These are phyloP conservation scores for Atkinsonella texensis DNA, from an alignment of 2,329 filamentous ascomycete species.

Conservation along the genomic window DNA sequence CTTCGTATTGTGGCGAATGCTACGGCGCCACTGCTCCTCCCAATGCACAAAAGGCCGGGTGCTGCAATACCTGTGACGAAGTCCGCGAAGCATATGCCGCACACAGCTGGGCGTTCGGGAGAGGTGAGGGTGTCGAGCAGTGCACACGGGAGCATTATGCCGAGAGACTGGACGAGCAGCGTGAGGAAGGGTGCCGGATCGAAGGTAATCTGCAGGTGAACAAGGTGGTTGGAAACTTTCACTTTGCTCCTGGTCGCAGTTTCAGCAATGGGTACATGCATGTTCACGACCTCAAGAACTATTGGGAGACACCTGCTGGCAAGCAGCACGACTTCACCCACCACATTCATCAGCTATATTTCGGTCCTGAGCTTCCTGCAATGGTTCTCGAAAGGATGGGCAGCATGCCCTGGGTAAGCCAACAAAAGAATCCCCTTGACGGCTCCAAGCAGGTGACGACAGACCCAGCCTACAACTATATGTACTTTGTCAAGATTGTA, in stretches of 20 bases:
- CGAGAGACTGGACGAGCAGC: slow-evolving; percentile 76
- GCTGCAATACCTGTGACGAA: slow-evolving; percentile 95
- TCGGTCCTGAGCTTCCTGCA: slow-evolving; percentile 82
- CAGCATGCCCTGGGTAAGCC: slow-evolving; percentile 61
- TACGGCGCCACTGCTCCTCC: slow-evolving; percentile 70
- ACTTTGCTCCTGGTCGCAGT: slow-evolving; percentile 88
- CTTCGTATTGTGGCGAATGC: slow-evolving; percentile 85
- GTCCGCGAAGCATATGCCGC: slow-evolving; percentile 92
- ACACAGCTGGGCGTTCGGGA: slow-evolving; percentile 82
- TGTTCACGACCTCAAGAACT: slow-evolving; percentile 94
- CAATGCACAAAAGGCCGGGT: slow-evolving; percentile 66
- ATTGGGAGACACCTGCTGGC: slow-evolving; percentile 61
- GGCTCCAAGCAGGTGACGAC: slow-evolving; percentile 61
- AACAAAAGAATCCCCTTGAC: slow-evolving; percentile 88
- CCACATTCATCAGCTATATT: slow-evolving; percentile 76
- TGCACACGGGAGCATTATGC: slow-evolving; percentile 90
- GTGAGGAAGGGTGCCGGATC: slow-evolving; percentile 85
- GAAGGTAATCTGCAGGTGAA: slow-evolving; percentile 89
- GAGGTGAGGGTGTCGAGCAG: slow-evolving; percentile 86
- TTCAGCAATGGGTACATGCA: slow-evolving; percentile 97
- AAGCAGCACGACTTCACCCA: slow-evolving; percentile 80
- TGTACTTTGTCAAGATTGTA: slow-evolving; percentile 99
- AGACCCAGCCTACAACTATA: slow-evolving; percentile 85
- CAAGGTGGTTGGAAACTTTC: slow-evolving; percentile 98
- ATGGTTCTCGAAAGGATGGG: slow-evolving; percentile 50